phyloP scores from a whole-genome alignment of 768 basidiomycete genomes.

The Mrakia hoshinonis region DNA sequence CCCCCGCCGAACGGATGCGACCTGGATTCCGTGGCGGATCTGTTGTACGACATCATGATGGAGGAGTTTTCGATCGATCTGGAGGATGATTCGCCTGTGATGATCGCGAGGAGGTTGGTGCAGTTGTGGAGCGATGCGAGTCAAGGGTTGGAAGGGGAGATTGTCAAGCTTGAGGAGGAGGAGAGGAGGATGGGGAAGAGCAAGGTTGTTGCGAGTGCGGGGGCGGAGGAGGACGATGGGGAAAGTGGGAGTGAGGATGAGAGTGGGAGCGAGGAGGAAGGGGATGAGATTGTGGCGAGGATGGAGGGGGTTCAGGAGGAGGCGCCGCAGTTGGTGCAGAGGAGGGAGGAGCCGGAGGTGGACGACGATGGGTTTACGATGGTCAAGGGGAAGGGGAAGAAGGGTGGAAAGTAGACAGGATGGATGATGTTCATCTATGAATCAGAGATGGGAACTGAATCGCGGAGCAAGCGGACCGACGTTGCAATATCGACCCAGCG shows the following conservation, averaged over 20 bases:
- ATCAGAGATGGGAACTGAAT: no score
- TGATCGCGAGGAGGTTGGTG: conserved; percentile 64
- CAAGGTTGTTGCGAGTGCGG: conserved; percentile 42
- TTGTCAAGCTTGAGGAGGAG: conserved; percentile 54
- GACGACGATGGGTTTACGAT: conserved; percentile 90
- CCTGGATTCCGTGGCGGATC: conserved; percentile 67
- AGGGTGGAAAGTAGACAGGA: conserved; percentile 2
- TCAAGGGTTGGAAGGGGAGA: conserved; percentile 46
- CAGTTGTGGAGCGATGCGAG: conserved; percentile 50
- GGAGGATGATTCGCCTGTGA: conserved; percentile 74
- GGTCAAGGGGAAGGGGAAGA: conserved; percentile 47
- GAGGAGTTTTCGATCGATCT: conserved; percentile 79
- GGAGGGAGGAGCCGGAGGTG: conserved; percentile 58
- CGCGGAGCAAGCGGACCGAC: no score
- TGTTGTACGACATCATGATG: conserved; percentile 69
- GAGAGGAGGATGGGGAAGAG: conserved; percentile 55
- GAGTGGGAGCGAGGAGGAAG: conserved; percentile 34
- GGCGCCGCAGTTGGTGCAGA: background rate
- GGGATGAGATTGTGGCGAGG: conserved; percentile 50
- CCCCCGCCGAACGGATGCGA: conserved; percentile 47
- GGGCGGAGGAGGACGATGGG: conserved; percentile 43
- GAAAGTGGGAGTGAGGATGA: conserved; percentile 38
- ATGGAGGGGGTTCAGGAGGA: conserved; percentile 9
- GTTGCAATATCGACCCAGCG: no score
- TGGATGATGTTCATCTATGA: no score